Evolutionary conservation across 2,329 filamentous ascomycete species (phyloP).

Genomic region (Colletotrichum graminicola): DNA sequence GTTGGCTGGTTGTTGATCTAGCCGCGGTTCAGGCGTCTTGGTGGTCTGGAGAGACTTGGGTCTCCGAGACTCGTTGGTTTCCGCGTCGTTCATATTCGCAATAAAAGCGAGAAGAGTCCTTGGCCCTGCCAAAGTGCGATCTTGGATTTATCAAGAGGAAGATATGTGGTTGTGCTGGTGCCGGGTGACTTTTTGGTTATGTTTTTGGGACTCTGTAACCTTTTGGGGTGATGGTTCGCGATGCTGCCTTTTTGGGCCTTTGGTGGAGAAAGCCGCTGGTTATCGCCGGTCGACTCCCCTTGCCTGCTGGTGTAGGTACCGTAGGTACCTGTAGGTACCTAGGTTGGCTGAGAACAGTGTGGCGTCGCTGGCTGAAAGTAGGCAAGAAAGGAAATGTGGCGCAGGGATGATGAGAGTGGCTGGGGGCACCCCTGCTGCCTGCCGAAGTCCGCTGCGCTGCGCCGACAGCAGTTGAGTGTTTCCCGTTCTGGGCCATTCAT

Average conservation of each 20-base stretch:
- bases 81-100: constrained; percentile 27
- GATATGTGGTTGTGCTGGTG: background rate
- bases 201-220: background rate
- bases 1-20: constrained; percentile 49
- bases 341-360: constrained; percentile 8
- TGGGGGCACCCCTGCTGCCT: constrained; percentile 38
- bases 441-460: constrained; percentile 28
- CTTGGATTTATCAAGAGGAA: background rate
- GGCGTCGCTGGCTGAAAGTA: constrained; percentile 19
- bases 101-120: background rate
- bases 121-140: no score
- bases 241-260: background rate
- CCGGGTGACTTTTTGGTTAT: background rate
- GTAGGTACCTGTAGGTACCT: background rate
- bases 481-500: constrained; percentile 30
- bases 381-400: constrained; percentile 28
- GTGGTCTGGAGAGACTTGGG: constrained; percentile 43
- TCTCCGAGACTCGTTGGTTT: constrained; percentile 14
- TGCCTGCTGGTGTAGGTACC: background rate
- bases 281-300: background rate
- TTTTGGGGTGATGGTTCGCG: background rate
- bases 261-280: background rate
- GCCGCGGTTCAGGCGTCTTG: constrained; percentile 56
- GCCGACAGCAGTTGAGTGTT: constrained; percentile 30
- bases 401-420: constrained; percentile 4